Evolutionary conservation across 768 basidiomycete genomes (phyloP).

Genomic region (Floccularia luteovirens): DNA sequence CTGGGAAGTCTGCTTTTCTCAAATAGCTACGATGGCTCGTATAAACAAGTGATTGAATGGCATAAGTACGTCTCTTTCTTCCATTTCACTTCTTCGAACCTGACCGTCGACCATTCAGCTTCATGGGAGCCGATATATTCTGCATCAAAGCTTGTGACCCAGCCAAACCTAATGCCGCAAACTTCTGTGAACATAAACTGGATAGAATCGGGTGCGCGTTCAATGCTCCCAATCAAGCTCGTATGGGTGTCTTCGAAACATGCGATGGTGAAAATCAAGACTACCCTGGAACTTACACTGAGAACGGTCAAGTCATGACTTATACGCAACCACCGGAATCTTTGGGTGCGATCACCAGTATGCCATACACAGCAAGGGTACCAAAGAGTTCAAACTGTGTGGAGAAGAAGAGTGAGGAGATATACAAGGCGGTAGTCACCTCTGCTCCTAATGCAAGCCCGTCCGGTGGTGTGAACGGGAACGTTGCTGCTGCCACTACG

Average conservation of each 20-base stretch:
- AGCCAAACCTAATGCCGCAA: slow-evolving; percentile 29
- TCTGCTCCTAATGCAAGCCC: too few species aligned
- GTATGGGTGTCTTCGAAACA: slow-evolving; percentile 46
- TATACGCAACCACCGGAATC: slow-evolving; percentile 32
- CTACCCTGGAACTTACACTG: slow-evolving; percentile 41
- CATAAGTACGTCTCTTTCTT: slow-evolving; percentile 36
- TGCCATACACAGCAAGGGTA: slow-evolving; percentile 30
- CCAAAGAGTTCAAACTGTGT: slow-evolving; percentile 29
- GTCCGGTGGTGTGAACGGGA: too few species aligned
- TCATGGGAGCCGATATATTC: slow-evolving; percentile 54
- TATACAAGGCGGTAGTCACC: too few species aligned
- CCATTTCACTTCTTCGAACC: background rate
- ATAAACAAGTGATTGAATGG: slow-evolving; percentile 61
- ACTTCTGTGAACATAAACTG: slow-evolving; percentile 58
- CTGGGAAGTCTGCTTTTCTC: slow-evolving; percentile 68
- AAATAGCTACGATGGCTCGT: slow-evolving; percentile 39
- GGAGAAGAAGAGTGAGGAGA: too few species aligned
- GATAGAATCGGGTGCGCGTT: slow-evolving; percentile 65
- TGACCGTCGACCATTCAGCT: slow-evolving; percentile 26
- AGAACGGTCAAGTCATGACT: slow-evolving; percentile 27
- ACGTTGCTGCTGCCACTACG: too few species aligned
- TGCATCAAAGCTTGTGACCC: slow-evolving; percentile 70
- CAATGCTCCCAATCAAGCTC: slow-evolving; percentile 57
- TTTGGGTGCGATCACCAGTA: slow-evolving; percentile 23
- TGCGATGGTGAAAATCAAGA: slow-evolving; percentile 59